A percentile compares a stretch with the other conserved stretches of the same genome.
These are phyloP conservation scores for Cochlearia excelsa DNA, from an alignment of 345 rosid species.

Conservation along the genomic window DNA sequence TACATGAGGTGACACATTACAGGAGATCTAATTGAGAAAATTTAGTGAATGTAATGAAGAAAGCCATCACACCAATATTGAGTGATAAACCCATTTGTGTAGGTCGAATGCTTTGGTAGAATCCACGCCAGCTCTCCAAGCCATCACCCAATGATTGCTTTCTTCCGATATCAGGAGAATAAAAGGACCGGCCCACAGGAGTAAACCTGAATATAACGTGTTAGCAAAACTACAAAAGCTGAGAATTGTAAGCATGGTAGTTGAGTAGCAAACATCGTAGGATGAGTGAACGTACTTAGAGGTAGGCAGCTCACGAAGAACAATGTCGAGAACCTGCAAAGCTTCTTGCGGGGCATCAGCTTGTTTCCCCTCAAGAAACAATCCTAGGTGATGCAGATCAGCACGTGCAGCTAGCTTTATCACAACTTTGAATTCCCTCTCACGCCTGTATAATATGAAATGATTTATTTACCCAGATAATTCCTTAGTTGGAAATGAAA, in stretches of 20 bases:
- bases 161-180: slow-evolving; percentile 77
- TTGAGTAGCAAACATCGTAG: slow-evolving; percentile 9
- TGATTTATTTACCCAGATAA: neutral
- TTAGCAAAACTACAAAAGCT: slow-evolving; percentile 17
- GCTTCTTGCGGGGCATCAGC: slow-evolving; percentile 98
- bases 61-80: slow-evolving; percentile 60
- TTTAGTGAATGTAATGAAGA: neutral
- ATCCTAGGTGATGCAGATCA: slow-evolving; percentile 80
- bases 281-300: slow-evolving; percentile 42
- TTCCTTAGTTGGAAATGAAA: neutral
- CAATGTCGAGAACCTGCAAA: slow-evolving; percentile 97
- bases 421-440: slow-evolving; percentile 65
- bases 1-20: slow-evolving; percentile 10
- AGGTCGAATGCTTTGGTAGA: slow-evolving; percentile 95
- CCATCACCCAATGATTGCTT: slow-evolving; percentile 87
- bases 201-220: slow-evolving; percentile 50
- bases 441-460: slow-evolving; percentile 50
- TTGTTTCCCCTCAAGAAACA: slow-evolving; percentile 80
- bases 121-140: slow-evolving; percentile 97
- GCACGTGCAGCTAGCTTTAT: slow-evolving; percentile 88
- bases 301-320: slow-evolving; percentile 90
- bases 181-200: slow-evolving; percentile 92
- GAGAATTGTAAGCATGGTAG: neutral
- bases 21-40: slow-evolving; percentile 1
- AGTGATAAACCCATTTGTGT: slow-evolving; percentile 93